These are phyloP conservation scores for Eucalyptus marginata DNA, from an alignment of 345 rosid genomes.

Conservation along the genomic window DNA sequence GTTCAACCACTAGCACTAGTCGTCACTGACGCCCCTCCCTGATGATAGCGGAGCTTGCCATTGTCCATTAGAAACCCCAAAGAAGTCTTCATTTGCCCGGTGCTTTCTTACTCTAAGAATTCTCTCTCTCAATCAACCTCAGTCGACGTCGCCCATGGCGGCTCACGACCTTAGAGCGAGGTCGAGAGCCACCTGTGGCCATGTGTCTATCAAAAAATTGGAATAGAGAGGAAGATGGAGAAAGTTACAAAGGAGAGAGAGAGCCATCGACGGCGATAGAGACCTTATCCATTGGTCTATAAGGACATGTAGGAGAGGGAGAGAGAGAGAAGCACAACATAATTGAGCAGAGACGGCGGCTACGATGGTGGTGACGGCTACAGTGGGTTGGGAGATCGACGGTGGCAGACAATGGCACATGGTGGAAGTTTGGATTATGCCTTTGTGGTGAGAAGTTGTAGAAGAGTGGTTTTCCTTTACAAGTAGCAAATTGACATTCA, in stretches of 20 bases:
- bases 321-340: not conserved
- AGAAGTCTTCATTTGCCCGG: accelerated
- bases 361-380: not conserved
- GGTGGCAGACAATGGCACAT: not conserved
- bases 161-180: not conserved
- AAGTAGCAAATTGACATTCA: not conserved
- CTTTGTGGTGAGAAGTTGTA: not conserved
- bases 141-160: not conserved
- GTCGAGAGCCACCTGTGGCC: not conserved
- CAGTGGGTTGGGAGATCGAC: not conserved
- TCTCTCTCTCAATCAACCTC: not conserved
- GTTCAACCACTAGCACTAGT: not conserved
- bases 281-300: not conserved
- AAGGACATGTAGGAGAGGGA: not conserved
- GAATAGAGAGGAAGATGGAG: not conserved
- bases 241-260: not conserved
- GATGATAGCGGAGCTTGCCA: not conserved
- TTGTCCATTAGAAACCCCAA: not conserved
- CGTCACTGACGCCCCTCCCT: not conserved
- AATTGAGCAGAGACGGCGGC: not conserved
- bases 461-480: not conserved
- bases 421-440: not conserved
- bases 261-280: not conserved
- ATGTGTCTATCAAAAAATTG: not conserved
- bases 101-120: not conserved